Conservation (phyloP, 2,329 filamentous ascomycete species). For the Talaromyces piceae region DNA sequence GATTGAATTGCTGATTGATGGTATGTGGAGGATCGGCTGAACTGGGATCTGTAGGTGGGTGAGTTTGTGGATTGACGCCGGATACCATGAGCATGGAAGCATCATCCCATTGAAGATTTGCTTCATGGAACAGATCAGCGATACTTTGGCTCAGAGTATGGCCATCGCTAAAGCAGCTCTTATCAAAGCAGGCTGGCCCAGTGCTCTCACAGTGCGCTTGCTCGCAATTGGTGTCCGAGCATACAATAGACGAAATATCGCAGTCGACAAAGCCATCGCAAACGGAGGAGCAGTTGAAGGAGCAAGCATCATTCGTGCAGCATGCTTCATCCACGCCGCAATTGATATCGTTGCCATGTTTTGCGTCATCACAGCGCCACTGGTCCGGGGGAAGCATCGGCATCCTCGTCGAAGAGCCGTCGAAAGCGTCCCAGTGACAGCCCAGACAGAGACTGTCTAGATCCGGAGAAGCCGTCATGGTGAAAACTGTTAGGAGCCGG, state of each 20-base stretch:
- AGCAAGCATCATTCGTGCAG: conserved; percentile 33
- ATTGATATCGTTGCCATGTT: conserved; percentile 18
- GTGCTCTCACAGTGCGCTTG: conserved; percentile 20
- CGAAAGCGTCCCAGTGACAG: conserved; percentile 34
- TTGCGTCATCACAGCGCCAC: conserved; percentile 25
- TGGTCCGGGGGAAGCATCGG: conserved; percentile 18
- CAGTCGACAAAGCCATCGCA: conserved; percentile 37
- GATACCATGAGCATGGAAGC: conserved; percentile 21
- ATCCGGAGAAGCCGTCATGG: conserved; percentile 24
- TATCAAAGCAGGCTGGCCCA: conserved; percentile 32
- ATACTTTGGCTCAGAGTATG: conserved; percentile 21
- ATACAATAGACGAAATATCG: conserved; percentile 27
- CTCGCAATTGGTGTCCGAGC: conserved; percentile 27
- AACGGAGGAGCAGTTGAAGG: conserved; percentile 30
- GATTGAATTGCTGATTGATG: conserved; percentile 1
- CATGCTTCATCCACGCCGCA: conserved; percentile 29
- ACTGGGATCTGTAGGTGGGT: conserved; percentile 4
- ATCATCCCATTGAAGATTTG: conserved; percentile 24
- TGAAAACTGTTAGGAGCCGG: neutral
- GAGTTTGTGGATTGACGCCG: conserved; percentile 6
- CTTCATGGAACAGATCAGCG: conserved; percentile 26
- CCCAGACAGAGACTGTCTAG: conserved; percentile 32
- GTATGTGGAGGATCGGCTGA: neutral
- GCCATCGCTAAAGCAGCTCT: conserved; percentile 26
- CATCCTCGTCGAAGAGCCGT: conserved; percentile 23